phyloP scores from a whole-genome alignment of 2,329 filamentous ascomycete genomes.

The Helicocarpus griseus region DNA sequence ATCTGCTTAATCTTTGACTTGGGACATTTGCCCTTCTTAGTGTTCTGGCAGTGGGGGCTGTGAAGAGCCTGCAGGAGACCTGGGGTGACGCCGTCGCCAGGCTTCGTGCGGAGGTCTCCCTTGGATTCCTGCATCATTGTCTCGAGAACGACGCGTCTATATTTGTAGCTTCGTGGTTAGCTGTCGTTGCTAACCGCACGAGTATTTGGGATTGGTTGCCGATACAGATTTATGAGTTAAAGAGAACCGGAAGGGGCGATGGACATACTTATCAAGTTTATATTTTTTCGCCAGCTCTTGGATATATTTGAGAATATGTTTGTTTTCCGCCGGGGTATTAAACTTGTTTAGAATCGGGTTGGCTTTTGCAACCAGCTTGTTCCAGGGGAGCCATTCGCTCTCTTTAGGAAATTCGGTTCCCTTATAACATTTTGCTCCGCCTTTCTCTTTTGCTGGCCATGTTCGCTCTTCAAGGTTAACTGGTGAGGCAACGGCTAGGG shows the following conservation, averaged over 20 bases:
- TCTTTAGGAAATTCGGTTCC: too few species aligned
- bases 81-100: neutral
- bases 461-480: too few species aligned
- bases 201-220: neutral
- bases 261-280: conserved; percentile 1
- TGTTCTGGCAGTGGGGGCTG: neutral
- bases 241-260: neutral
- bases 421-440: too few species aligned
- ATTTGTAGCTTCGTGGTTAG: neutral
- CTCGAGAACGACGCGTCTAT: conserved; percentile 1
- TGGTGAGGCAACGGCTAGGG: too few species aligned
- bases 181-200: too few species aligned
- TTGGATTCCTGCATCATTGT: conserved; percentile 5
- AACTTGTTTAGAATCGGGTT: too few species aligned
- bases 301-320: neutral
- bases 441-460: too few species aligned
- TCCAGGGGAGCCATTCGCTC: too few species aligned
- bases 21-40: neutral
- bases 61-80: conserved; percentile 2
- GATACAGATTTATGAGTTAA: neutral
- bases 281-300: neutral
- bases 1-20: neutral
- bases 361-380: too few species aligned
- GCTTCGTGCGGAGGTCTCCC: neutral
- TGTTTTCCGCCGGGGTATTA: neutral